A percentile compares a stretch with the other conserved stretches of the same genome.
Evolutionary conservation across 306 rosid species (phyloP).

Genomic region (Vachellia collinsii): DNA sequence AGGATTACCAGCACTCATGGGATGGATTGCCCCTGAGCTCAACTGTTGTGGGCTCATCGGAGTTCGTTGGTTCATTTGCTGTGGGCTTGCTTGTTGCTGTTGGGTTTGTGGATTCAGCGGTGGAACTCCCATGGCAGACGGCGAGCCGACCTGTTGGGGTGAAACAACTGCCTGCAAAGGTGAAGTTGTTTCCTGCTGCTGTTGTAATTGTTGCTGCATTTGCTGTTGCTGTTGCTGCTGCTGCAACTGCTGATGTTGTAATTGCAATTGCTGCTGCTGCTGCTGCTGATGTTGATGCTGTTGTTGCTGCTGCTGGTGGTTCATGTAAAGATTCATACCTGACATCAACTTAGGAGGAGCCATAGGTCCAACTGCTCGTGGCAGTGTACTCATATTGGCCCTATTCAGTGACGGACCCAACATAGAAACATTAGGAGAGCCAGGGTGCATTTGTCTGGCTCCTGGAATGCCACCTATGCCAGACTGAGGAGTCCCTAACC

Average conservation of each 20-base stretch:
- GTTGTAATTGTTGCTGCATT: slow-evolving; percentile 48
- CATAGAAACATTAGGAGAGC: slow-evolving; percentile 67
- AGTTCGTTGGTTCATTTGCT: slow-evolving; percentile 91
- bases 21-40: slow-evolving; percentile 90
- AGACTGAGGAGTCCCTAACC: slow-evolving; percentile 66
- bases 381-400: slow-evolving; percentile 62
- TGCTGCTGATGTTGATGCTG: slow-evolving; percentile 45
- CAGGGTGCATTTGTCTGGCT: slow-evolving; percentile 73
- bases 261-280: slow-evolving; percentile 8
- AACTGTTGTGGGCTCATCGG: slow-evolving; percentile 93
- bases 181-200: slow-evolving; percentile 75
- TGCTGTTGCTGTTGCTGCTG: slow-evolving; percentile 54
- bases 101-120: slow-evolving; percentile 72
- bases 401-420: slow-evolving; percentile 66
- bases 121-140: slow-evolving; percentile 82
- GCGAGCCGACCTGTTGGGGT: slow-evolving; percentile 89
- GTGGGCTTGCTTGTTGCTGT: slow-evolving; percentile 84
- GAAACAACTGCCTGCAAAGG: slow-evolving; percentile 82
- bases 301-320: slow-evolving; percentile 59
- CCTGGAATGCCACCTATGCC: slow-evolving; percentile 69
- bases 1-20: slow-evolving; percentile 81
- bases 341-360: slow-evolving; percentile 83
- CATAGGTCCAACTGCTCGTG: slow-evolving; percentile 78
- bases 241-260: slow-evolving; percentile 44
- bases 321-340: slow-evolving; percentile 70